These are phyloP conservation scores for Camptophora hylomeconis DNA, from an alignment of 2,329 filamentous ascomycete species.

Conservation along the genomic window DNA sequence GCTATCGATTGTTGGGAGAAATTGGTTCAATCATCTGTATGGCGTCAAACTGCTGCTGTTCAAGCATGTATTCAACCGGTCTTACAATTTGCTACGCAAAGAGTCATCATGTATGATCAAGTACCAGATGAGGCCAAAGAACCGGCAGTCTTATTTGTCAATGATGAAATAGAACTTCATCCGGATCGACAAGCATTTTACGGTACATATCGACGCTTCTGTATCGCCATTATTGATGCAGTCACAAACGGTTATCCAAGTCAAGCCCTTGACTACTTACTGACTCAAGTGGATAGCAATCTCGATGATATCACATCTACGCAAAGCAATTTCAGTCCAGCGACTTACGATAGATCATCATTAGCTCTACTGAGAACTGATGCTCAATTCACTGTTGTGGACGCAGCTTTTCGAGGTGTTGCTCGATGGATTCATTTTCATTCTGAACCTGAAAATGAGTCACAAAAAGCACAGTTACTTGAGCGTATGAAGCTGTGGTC, in stretches of 20 bases:
- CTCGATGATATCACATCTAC: constrained; percentile 39
- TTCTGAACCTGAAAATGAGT: constrained; percentile 32
- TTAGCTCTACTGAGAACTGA: constrained; percentile 68
- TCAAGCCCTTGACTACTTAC: constrained; percentile 76
- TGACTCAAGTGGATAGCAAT: constrained; percentile 62
- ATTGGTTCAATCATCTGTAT: constrained; percentile 58
- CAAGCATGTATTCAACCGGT: constrained; percentile 57
- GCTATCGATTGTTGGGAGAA: constrained; percentile 82
- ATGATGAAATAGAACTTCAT: constrained; percentile 88
- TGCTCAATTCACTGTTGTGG: constrained; percentile 77
- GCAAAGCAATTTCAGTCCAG: constrained; percentile 27
- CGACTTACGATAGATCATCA: constrained; percentile 15
- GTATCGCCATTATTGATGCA: constrained; percentile 71
- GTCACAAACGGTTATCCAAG: constrained; percentile 71
- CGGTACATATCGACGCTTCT: constrained; percentile 88
- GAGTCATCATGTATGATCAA: constrained; percentile 77
- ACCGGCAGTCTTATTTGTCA: constrained; percentile 64
- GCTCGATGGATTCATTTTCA: constrained; percentile 56
- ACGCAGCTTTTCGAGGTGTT: constrained; percentile 79
- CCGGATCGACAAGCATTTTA: constrained; percentile 91
- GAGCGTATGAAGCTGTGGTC: constrained; percentile 28
- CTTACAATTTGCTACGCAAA: constrained; percentile 67
- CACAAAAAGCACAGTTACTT: constrained; percentile 26
- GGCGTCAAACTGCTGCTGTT: constrained; percentile 51
- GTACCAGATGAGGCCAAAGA: constrained; percentile 72